phyloP scores from a whole-genome alignment of 2,329 filamentous ascomycete genomes.

The Bretziella fagacearum region DNA sequence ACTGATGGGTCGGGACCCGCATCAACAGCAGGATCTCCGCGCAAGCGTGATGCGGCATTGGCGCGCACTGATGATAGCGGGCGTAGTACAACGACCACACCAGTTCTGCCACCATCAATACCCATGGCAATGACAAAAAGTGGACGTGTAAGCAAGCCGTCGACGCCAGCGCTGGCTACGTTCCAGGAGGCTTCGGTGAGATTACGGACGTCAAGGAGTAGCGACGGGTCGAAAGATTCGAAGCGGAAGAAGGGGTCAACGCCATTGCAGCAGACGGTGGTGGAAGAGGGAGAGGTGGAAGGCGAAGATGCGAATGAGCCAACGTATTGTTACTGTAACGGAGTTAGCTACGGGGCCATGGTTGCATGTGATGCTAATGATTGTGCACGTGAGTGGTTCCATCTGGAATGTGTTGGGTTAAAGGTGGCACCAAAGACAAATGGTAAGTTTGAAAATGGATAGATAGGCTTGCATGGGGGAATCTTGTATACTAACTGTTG shows the following conservation, averaged over 20 bases:
- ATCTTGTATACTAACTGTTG: constrained; percentile 19
- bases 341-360: constrained; percentile 71
- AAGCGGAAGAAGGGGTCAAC: constrained; percentile 15
- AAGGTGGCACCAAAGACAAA: constrained; percentile 62
- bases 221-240: constrained; percentile 17
- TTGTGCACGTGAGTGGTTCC: constrained; percentile 68
- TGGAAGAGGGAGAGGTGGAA: constrained; percentile 26
- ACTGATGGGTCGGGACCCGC: constrained; percentile 24
- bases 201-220: constrained; percentile 36
- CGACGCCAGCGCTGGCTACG: constrained; percentile 42
- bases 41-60: constrained; percentile 10
- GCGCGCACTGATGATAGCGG: constrained; percentile 6
- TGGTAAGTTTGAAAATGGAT: constrained; percentile 33
- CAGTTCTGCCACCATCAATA: constrained; percentile 28
- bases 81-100: constrained; percentile 20
- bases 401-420: constrained; percentile 64
- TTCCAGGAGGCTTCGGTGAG: constrained; percentile 37
- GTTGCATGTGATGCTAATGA: constrained; percentile 60
- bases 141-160: constrained; percentile 48
- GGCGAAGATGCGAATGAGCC: constrained; percentile 55
- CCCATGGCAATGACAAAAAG: constrained; percentile 44
- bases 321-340: constrained; percentile 64
- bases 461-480: not conserved
- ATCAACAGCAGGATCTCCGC: constrained; percentile 7
- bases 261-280: constrained; percentile 4